phyloP scores from a whole-genome alignment of 2,329 filamentous ascomycete species.

The Ophiostoma sp. region DNA sequence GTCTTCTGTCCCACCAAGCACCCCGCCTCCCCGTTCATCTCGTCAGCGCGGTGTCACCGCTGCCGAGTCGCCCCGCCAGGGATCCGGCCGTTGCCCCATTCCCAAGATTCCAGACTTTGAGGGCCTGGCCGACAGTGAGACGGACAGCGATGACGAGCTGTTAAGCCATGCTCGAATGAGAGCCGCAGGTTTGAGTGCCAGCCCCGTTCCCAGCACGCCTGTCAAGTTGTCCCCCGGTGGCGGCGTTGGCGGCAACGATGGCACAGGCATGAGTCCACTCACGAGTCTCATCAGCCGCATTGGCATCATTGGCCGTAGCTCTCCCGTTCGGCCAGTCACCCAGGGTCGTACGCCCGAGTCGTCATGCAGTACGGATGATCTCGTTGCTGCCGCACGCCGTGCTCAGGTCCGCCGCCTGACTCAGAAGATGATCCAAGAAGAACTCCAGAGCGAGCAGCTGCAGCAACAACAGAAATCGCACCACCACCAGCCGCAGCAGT shows the following conservation, averaged over 20 bases:
- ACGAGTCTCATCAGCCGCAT: constrained; percentile 48
- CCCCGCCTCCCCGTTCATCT: background rate
- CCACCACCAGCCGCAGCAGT: background rate
- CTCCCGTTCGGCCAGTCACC: constrained; percentile 49
- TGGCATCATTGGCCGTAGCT: constrained; percentile 47
- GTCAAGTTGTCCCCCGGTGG: background rate
- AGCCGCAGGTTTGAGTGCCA: background rate
- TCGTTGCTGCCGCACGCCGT: constrained; percentile 48
- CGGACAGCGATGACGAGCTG: constrained; percentile 44
- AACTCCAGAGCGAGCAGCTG: constrained; percentile 50
- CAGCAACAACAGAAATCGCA: background rate
- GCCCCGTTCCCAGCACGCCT: constrained; percentile 15
- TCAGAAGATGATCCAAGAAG: constrained; percentile 59
- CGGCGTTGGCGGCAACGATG: background rate
- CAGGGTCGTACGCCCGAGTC: constrained; percentile 43
- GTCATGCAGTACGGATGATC: constrained; percentile 52
- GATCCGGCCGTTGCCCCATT: constrained; percentile 2
- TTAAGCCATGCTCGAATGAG: constrained; percentile 21
- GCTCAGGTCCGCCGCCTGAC: constrained; percentile 58
- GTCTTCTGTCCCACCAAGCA: background rate
- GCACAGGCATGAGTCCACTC: constrained; percentile 39
- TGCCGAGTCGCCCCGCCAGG: background rate
- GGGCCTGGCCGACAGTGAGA: constrained; percentile 41
- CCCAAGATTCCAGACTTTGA: constrained; percentile 28
- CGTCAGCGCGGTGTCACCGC: background rate